Evolutionary conservation across 176 grass and related monocot species (phyloP).

Genomic region (Aechmea fasciata): DNA sequence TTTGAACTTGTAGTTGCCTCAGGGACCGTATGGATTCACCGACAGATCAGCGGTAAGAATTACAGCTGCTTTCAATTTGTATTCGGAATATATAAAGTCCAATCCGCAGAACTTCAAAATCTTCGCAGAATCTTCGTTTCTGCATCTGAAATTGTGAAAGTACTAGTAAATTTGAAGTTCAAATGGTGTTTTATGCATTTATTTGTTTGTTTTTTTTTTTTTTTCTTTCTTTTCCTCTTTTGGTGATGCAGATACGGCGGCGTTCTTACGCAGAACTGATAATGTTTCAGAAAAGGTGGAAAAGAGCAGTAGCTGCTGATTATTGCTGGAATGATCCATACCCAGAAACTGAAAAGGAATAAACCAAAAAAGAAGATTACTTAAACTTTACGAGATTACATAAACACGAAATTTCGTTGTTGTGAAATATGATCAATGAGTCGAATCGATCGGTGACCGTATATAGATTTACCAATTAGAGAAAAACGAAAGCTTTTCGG

Average conservation of each 20-base stretch:
- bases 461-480: no score
- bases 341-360: slow-evolving; percentile 14
- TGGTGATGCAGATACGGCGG: slow-evolving; percentile 34
- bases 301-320: slow-evolving; percentile 43
- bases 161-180: background rate
- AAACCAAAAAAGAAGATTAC: background rate
- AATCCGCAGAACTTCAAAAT: background rate
- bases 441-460: no score
- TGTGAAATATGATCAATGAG: no score
- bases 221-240: background rate
- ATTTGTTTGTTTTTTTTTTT: background rate
- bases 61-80: background rate
- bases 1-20: slow-evolving; percentile 14
- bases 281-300: slow-evolving; percentile 68
- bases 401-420: no score
- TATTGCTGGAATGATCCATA: slow-evolving; percentile 74
- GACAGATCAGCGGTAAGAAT: slow-evolving; percentile 33
- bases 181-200: background rate
- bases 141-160: background rate
- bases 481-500: no score
- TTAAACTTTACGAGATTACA: no score
- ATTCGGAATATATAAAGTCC: background rate
- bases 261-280: slow-evolving; percentile 64
- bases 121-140: background rate
- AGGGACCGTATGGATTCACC: background rate